A percentile compares a stretch with the other conserved stretches of the same genome.
These are phyloP conservation scores for Stylonectria norvegica DNA, from an alignment of 2,329 filamentous ascomycete species.

Conservation along the genomic window DNA sequence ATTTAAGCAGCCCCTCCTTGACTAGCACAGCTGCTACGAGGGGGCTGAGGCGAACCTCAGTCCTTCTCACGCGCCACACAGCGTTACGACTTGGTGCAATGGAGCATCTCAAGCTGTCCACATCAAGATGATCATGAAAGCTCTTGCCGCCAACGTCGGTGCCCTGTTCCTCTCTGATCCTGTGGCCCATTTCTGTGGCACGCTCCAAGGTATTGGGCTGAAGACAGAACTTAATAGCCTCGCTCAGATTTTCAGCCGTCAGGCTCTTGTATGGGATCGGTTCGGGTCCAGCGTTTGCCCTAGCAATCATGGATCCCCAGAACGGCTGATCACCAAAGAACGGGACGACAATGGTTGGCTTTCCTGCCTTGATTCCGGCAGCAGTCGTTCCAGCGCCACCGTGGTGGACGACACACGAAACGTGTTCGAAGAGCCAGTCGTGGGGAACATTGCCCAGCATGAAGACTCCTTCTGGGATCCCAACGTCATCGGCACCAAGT, in stretches of 20 bases:
- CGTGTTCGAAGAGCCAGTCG: constrained; percentile 82
- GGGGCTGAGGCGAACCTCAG: constrained; percentile 64
- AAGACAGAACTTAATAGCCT: constrained; percentile 59
- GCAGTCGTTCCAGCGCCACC: constrained; percentile 86
- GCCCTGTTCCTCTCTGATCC: constrained; percentile 65
- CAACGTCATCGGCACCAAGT: constrained; percentile 66
- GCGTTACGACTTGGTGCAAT: constrained; percentile 66
- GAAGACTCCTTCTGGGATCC: constrained; percentile 71
- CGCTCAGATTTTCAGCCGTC: constrained; percentile 62
- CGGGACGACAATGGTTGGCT: constrained; percentile 77
- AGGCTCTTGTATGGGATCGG: constrained; percentile 68
- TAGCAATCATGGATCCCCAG: constrained; percentile 74
- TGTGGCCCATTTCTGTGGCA: constrained; percentile 56
- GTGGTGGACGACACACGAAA: constrained; percentile 81
- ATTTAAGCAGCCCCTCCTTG: constrained; percentile 60
- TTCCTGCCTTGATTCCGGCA: constrained; percentile 75
- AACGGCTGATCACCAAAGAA: constrained; percentile 87
- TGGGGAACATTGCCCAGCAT: constrained; percentile 85
- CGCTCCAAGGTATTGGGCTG: constrained; percentile 57
- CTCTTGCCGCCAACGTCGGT: constrained; percentile 60
- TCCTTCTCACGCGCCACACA: constrained; percentile 70
- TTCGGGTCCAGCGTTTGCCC: constrained; percentile 67
- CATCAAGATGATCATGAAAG: constrained; percentile 68
- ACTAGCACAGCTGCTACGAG: constrained; percentile 70
- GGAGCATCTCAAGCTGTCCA: constrained; percentile 65